Conservation (phyloP, 2,329 filamentous ascomycete genomes). For the Tolypocladium pustulatum region DNA sequence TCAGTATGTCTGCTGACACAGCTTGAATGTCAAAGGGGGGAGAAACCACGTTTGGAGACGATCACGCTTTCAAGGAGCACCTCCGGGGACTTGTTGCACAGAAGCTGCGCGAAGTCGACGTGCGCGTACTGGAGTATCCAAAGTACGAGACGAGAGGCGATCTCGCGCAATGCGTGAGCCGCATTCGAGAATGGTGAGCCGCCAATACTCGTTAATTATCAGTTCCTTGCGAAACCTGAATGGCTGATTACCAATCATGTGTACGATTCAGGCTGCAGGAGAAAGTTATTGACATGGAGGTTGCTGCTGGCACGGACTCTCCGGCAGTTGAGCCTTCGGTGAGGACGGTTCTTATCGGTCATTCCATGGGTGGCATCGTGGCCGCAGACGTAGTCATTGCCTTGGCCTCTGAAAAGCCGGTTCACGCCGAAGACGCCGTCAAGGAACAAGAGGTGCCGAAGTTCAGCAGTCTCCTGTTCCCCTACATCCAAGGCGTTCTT, state of each 20-base stretch:
- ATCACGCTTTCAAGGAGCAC: constrained; percentile 57
- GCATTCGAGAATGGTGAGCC: constrained; percentile 62
- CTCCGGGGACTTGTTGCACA: constrained; percentile 53
- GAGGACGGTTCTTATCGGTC: constrained; percentile 69
- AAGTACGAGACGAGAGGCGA: constrained; percentile 76
- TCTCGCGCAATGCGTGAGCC: constrained; percentile 56
- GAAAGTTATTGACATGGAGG: constrained; percentile 89
- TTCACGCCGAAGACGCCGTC: constrained; percentile 34
- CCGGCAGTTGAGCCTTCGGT: constrained; percentile 82
- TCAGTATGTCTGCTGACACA: not conserved
- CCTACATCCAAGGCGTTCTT: constrained; percentile 79
- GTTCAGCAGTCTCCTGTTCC: constrained; percentile 71
- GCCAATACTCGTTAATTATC: too few species aligned
- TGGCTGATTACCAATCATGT: constrained; percentile 8
- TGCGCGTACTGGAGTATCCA: constrained; percentile 64
- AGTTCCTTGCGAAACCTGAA: too few species aligned
- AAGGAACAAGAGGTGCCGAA: constrained; percentile 21
- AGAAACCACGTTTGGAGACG: constrained; percentile 63
- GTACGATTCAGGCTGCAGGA: constrained; percentile 59
- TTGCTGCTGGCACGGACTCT: constrained; percentile 66
- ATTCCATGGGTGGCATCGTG: constrained; percentile 91
- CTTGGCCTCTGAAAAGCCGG: constrained; percentile 47
- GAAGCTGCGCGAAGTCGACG: constrained; percentile 57
- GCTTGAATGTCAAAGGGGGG: constrained; percentile 42
- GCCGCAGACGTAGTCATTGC: constrained; percentile 78